Conservation (phyloP, 208 protist genomes). For the Leishmania guyanensis region DNA sequence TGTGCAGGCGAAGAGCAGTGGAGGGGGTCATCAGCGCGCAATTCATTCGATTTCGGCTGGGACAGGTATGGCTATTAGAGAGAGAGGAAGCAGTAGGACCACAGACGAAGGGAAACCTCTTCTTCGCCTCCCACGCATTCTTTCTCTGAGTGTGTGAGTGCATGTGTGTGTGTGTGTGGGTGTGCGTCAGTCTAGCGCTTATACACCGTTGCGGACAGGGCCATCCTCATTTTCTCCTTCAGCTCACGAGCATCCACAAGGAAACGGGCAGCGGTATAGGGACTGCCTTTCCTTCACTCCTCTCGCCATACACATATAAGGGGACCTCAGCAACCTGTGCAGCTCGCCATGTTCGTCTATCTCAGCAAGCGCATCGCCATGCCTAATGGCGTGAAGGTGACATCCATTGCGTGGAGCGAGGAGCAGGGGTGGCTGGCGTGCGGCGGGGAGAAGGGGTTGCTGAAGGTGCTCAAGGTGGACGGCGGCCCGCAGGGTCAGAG, state of each 20-base stretch:
- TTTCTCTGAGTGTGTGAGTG: not conserved
- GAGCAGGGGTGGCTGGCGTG: conserved; percentile 97
- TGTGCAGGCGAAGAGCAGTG: not conserved
- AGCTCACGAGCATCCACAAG: not conserved
- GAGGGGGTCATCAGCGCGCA: not conserved
- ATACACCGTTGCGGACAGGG: not conserved
- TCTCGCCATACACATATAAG: not conserved
- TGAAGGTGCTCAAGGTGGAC: conserved; percentile 97
- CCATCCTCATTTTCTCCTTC: not conserved
- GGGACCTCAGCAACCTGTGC: not conserved
- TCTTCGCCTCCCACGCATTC: not conserved
- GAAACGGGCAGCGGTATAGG: not conserved
- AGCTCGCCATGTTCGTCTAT: conserved; percentile 93
- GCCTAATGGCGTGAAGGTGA: conserved; percentile 90
- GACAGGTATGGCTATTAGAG: not conserved
- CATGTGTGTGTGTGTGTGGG: not conserved
- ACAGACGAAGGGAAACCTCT: not conserved
- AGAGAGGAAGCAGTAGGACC: not conserved
- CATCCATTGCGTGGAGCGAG: conserved; percentile 93
- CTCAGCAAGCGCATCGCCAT: conserved; percentile 97
- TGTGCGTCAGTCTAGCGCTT: not conserved
- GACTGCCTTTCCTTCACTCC: not conserved
- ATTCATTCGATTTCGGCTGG: not conserved
- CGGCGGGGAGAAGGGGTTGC: conserved; percentile 93
- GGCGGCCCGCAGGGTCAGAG: conserved; percentile 64